phyloP scores from a whole-genome alignment of 108 stramenopile genomes.

The Cyclostephanos invisitatus region DNA sequence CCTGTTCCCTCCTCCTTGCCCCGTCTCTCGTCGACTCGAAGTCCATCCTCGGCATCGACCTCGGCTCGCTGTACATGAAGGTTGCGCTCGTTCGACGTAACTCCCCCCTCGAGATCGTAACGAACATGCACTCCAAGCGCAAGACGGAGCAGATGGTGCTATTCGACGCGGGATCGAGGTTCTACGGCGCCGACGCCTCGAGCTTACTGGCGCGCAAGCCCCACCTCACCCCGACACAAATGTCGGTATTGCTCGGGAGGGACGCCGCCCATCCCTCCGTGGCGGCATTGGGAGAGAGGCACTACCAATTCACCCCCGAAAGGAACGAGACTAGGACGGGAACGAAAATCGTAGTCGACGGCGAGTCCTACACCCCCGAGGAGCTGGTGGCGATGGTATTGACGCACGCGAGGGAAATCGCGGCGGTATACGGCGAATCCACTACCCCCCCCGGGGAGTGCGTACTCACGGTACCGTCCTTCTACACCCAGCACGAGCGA shows the following conservation, averaged over 20 bases:
- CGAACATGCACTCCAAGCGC: slow-evolving; percentile 97
- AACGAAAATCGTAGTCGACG: slow-evolving; percentile 67
- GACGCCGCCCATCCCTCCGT: slow-evolving; percentile 80
- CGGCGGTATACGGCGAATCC: slow-evolving; percentile 74
- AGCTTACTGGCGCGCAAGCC: slow-evolving; percentile 92
- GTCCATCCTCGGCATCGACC: slow-evolving; percentile 97
- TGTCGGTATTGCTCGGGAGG: slow-evolving; percentile 87
- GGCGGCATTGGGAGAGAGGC: slow-evolving; percentile 69
- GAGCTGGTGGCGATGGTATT: slow-evolving; percentile 98
- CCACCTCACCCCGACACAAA: slow-evolving; percentile 73
- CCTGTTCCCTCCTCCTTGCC: slow-evolving; percentile 38
- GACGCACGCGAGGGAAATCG: slow-evolving; percentile 91
- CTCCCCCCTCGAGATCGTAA: slow-evolving; percentile 97
- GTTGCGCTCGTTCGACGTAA: slow-evolving; percentile 97
- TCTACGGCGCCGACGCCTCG: slow-evolving; percentile 95
- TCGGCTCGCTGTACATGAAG: slow-evolving; percentile 98
- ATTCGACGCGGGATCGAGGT: slow-evolving; percentile 92
- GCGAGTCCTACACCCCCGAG: slow-evolving; percentile 87
- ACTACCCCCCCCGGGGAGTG: slow-evolving; percentile 79
- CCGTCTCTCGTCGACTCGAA: slow-evolving; percentile 71
- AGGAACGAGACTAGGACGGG: slow-evolving; percentile 87
- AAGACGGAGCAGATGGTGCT: slow-evolving; percentile 98
- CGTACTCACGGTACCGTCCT: slow-evolving; percentile 96
- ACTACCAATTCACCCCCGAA: slow-evolving; percentile 68
- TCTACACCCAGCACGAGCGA: slow-evolving; percentile 94